These are phyloP conservation scores for Trichoderma semiorbis DNA, from an alignment of 2,329 filamentous ascomycete genomes.

Conservation along the genomic window DNA sequence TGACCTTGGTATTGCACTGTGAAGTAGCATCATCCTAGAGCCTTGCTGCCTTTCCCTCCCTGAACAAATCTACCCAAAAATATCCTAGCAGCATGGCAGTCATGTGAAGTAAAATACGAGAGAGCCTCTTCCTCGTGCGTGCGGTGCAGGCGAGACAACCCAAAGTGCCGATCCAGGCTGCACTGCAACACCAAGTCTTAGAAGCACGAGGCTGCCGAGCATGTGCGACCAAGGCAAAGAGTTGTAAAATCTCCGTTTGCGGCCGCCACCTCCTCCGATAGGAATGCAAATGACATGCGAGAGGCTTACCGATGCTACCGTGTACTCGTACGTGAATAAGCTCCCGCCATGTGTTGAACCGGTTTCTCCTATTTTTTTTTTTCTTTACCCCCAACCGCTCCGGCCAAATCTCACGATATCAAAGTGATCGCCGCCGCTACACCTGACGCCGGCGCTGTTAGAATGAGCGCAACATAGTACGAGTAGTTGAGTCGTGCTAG, in stretches of 20 bases:
- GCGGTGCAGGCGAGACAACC: neutral
- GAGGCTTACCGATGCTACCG: neutral
- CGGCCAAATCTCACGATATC: neutral
- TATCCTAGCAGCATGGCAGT: neutral
- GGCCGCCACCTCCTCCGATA: neutral
- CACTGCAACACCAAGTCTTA: neutral
- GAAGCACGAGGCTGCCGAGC: conserved; percentile 1
- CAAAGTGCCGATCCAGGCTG: neutral
- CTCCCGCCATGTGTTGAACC: neutral
- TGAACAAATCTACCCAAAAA: neutral
- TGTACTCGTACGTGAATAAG: neutral
- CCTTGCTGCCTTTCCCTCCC: neutral
- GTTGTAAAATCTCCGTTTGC: neutral
- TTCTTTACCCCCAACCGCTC: neutral
- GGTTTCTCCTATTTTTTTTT: neutral
- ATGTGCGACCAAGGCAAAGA: neutral
- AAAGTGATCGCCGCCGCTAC: conserved; percentile 1
- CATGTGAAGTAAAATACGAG: neutral
- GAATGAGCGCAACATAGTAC: neutral
- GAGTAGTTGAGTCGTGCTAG: neutral
- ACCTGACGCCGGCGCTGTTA: neutral
- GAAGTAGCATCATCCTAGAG: neutral
- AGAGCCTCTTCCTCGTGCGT: neutral
- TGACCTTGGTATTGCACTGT: neutral
- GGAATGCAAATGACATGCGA: neutral